Conservation (phyloP, 225 moss, liverwort and hornwort species). For the Bryoerythrophyllum caledonicum region DNA sequence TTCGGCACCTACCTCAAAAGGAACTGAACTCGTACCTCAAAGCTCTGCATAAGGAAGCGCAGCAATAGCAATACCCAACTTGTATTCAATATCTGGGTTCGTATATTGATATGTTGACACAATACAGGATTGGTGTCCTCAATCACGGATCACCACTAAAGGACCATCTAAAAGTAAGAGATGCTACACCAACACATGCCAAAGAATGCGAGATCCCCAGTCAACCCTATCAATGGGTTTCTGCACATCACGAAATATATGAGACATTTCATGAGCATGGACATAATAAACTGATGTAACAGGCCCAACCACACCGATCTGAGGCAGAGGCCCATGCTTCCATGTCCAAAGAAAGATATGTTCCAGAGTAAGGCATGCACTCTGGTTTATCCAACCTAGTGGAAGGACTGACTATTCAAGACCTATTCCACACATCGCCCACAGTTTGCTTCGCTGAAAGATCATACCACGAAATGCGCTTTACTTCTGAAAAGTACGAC, state of each 20-base stretch:
- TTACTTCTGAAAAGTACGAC: conserved; percentile 38
- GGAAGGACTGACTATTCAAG: conserved; percentile 9
- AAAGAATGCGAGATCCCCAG: conserved; percentile 22
- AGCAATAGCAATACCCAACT: conserved; percentile 12
- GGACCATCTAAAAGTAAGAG: conserved; percentile 20
- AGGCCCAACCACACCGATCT: conserved; percentile 22
- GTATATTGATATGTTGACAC: conserved; percentile 20
- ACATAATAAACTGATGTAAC: conserved; percentile 25
- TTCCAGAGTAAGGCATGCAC: conserved; percentile 5
- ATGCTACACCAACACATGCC: conserved; percentile 28
- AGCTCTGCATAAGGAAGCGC: conserved; percentile 4
- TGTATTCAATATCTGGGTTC: conserved; percentile 12
- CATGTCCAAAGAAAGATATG: conserved; percentile 30
- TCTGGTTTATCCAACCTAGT: conserved; percentile 20
- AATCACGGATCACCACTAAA: conserved; percentile 26
- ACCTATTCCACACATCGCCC: conserved; percentile 15
- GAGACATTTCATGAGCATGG: conserved; percentile 41
- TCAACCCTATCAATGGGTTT: conserved; percentile 19
- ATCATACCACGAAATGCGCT: conserved; percentile 9
- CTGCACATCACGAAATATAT: conserved; percentile 29
- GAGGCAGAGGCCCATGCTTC: conserved; percentile 35
- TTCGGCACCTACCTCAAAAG: too few relatives aligned
- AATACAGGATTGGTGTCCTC: conserved; percentile 19
- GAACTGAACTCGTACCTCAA: background rate
- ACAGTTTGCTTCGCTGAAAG: conserved; percentile 12